Conservation (phyloP, 2,329 filamentous ascomycete genomes). For the Plectosphaerella cucumerina region DNA sequence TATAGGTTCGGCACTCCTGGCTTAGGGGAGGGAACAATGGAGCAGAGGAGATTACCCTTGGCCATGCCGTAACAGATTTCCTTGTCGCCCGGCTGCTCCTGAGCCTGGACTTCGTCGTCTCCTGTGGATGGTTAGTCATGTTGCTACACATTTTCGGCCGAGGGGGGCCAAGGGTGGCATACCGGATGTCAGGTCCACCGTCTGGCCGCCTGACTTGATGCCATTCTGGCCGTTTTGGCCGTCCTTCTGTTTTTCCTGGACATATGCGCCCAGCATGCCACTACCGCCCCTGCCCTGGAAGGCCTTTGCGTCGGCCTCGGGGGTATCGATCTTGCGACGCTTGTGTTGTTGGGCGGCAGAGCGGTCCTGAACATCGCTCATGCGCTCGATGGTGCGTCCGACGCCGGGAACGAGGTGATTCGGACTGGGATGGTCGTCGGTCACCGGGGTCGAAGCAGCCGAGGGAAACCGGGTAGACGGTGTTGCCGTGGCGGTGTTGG, state of each 20-base stretch:
- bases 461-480: constrained; percentile 26
- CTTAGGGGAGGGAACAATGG: constrained; percentile 64
- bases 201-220: constrained; percentile 28
- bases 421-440: constrained; percentile 11
- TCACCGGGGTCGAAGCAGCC: constrained; percentile 25
- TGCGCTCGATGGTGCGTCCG: constrained; percentile 64
- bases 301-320: constrained; percentile 34
- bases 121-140: constrained; percentile 18
- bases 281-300: constrained; percentile 43
- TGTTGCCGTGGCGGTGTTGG: constrained; percentile 15
- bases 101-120: constrained; percentile 55
- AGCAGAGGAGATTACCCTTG: constrained; percentile 63
- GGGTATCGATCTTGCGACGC: constrained; percentile 52
- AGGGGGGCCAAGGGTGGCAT: constrained; percentile 13
- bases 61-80: constrained; percentile 81
- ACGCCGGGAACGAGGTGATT: constrained; percentile 32
- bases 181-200: constrained; percentile 57
- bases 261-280: constrained; percentile 60
- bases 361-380: constrained; percentile 72
- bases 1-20: constrained; percentile 57
- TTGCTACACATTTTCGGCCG: constrained; percentile 9
- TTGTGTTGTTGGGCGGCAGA: constrained; percentile 56
- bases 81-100: constrained; percentile 58
- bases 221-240: constrained; percentile 16
- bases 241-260: constrained; percentile 56